Percentiles rank a stretch among this genome's conserved stretches.
Evolutionary conservation across 2,329 filamentous ascomycete species (phyloP).

Genomic region (Paecilomyces fulvus): DNA sequence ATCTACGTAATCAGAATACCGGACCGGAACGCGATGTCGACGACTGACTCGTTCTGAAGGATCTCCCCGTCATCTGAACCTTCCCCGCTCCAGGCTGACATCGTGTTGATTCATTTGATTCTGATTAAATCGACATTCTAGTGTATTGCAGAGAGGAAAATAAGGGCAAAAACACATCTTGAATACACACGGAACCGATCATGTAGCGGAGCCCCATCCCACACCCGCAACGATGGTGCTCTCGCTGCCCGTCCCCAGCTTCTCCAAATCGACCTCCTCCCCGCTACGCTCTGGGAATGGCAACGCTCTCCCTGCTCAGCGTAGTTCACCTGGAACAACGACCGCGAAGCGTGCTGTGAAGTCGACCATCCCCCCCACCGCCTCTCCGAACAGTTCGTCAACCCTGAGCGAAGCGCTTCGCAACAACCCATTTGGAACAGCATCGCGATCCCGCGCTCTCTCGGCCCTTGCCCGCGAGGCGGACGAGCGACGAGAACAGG

Average conservation of each 20-base stretch:
- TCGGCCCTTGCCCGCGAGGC: constrained; percentile 9
- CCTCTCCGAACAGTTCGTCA: constrained; percentile 3
- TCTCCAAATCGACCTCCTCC: constrained; percentile 23
- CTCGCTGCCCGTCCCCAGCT: constrained; percentile 28
- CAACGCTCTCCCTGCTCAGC: constrained; percentile 2
- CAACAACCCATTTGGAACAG: constrained; percentile 35
- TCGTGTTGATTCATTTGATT: background rate
- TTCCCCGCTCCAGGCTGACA: background rate
- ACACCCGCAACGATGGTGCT: constrained; percentile 26
- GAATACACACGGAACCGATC: background rate
- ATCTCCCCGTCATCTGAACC: background rate
- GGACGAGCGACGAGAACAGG: constrained; percentile 25
- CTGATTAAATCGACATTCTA: background rate
- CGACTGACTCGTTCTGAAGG: background rate
- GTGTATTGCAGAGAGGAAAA: background rate
- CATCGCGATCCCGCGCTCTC: constrained; percentile 19
- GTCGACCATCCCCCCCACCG: background rate
- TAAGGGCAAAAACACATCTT: background rate
- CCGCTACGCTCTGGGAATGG: constrained; percentile 16
- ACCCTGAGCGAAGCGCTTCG: constrained; percentile 37
- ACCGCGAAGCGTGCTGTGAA: background rate
- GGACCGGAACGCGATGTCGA: background rate
- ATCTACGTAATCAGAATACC: background rate
- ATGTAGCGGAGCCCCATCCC: background rate
- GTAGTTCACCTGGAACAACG: background rate